A percentile compares a stretch with the other conserved stretches of the same genome.
These are phyloP conservation scores for Nepenthes gracilis DNA, from an alignment of 148 eudicot genomes.

Conservation along the genomic window DNA sequence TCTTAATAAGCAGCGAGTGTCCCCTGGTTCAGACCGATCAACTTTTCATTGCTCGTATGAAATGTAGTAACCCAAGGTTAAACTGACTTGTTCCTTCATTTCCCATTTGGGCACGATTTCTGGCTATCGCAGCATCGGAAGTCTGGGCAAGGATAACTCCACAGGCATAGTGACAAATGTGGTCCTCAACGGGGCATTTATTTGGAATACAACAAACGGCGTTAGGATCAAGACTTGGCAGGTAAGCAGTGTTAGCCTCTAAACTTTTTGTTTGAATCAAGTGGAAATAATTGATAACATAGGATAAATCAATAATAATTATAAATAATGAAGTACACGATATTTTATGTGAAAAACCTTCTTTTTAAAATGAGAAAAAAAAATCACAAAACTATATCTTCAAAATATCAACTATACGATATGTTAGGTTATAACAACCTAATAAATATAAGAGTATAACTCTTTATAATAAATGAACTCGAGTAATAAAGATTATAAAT, in stretches of 20 bases:
- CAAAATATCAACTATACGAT: no score
- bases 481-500: no score
- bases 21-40: not conserved
- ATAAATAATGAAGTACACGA: no score
- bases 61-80: not conserved
- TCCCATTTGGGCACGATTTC: not conserved
- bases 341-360: no score
- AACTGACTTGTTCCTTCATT: not conserved
- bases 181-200: conserved; percentile 55
- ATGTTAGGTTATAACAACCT: no score
- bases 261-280: no score
- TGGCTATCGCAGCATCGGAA: conserved; percentile 66
- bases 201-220: conserved; percentile 70
- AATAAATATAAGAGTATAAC: no score
- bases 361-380: no score
- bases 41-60: not conserved
- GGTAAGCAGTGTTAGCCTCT: conserved; percentile 23
- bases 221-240: conserved; percentile 93
- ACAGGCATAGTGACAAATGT: conserved; percentile 64
- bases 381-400: no score
- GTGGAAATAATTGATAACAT: no score
- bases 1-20: not conserved
- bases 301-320: no score
- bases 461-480: no score
- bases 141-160: conserved; percentile 83